Evolutionary conservation across 2,329 filamentous ascomycete species (phyloP).

Genomic region (Xylariaceae sp.): DNA sequence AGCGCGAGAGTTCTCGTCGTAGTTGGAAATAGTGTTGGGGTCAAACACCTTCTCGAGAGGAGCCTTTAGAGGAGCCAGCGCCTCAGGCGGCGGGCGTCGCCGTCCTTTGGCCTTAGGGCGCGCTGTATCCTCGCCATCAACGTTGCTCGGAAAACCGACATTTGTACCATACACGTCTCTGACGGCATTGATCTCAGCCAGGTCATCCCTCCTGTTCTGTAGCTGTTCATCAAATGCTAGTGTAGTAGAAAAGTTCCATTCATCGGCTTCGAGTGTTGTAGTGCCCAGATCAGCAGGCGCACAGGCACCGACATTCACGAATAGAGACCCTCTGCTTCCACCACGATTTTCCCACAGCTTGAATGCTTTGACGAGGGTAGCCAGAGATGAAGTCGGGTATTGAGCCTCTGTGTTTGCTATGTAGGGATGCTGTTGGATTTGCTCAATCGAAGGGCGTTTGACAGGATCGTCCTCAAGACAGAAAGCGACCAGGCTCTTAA

Average conservation of each 20-base stretch:
- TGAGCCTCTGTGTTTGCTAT: constrained; percentile 56
- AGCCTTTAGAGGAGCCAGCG: constrained; percentile 51
- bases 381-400: constrained; percentile 60
- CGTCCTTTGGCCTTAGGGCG: constrained; percentile 48
- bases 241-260: constrained; percentile 65
- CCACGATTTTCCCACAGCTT: constrained; percentile 71
- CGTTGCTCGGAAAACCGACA: constrained; percentile 47
- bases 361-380: constrained; percentile 64
- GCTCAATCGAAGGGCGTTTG: constrained; percentile 63
- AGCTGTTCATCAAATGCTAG: constrained; percentile 58
- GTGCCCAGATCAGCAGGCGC: constrained; percentile 42
- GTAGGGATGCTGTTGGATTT: constrained; percentile 65
- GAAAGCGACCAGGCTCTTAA: constrained; percentile 67
- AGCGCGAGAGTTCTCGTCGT: constrained; percentile 56
- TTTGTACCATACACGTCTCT: constrained; percentile 56
- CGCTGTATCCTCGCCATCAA: constrained; percentile 47
- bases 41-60: constrained; percentile 62
- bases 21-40: constrained; percentile 59
- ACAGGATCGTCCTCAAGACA: constrained; percentile 65
- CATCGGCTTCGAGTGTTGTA: constrained; percentile 47
- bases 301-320: constrained; percentile 55
- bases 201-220: constrained; percentile 44
- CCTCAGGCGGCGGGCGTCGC: constrained; percentile 53
- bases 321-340: constrained; percentile 62
- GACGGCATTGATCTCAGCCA: constrained; percentile 46